These are phyloP conservation scores for Podaxis sp. DNA, from an alignment of 768 basidiomycete species.

Conservation along the genomic window DNA sequence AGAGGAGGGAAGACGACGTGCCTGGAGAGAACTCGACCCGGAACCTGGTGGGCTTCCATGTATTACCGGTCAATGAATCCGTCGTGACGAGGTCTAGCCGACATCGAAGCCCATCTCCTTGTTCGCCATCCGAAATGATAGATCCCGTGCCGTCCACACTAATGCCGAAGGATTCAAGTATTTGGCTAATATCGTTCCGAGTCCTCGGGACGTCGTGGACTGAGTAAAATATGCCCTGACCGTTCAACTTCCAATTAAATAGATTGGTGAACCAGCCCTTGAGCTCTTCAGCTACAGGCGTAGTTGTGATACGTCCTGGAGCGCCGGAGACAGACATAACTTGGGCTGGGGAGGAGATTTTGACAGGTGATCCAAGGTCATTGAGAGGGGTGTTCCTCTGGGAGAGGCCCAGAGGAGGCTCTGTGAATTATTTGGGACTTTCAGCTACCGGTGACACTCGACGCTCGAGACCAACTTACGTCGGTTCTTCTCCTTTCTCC, in stretches of 20 bases:
- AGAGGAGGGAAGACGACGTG: neutral
- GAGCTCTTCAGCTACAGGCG: conserved; percentile 81
- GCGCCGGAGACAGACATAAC: conserved; percentile 5
- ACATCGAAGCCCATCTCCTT: conserved; percentile 37
- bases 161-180: conserved; percentile 69
- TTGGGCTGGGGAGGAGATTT: conserved; percentile 29
- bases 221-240: conserved; percentile 55
- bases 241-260: conserved; percentile 85
- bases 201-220: conserved; percentile 57
- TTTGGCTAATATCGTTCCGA: conserved; percentile 57
- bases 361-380: conserved; percentile 38
- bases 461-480: conserved; percentile 41
- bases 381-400: conserved; percentile 49
- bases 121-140: conserved; percentile 22
- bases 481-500: conserved; percentile 47
- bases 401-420: conserved; percentile 55
- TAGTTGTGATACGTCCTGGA: conserved; percentile 41
- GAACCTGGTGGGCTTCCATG: conserved; percentile 80
- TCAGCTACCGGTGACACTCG: neutral
- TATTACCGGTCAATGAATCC: conserved; percentile 39
- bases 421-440: conserved; percentile 30
- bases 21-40: conserved; percentile 67
- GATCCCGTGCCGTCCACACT: conserved; percentile 38
- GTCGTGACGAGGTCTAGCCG: conserved; percentile 51
- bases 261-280: conserved; percentile 95